Conservation (phyloP, 176 grass and related monocot genomes). For the Alopecurus myosuroides region DNA sequence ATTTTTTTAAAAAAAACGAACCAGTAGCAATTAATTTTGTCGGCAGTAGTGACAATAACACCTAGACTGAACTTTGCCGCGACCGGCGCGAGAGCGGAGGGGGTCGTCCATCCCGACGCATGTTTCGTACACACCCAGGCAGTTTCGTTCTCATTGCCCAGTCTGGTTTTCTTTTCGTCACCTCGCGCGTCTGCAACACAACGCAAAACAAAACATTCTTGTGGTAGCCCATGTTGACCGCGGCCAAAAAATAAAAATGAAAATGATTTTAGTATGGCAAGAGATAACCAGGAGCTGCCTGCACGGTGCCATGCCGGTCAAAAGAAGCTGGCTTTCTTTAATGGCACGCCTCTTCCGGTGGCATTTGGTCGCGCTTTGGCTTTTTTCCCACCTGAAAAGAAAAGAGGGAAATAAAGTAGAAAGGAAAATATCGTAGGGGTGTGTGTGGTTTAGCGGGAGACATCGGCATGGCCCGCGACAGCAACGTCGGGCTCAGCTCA, state of each 20-base stretch:
- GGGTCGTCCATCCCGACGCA: background rate
- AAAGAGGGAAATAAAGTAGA: no score
- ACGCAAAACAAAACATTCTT: background rate
- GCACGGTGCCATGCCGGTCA: slow-evolving; percentile 13
- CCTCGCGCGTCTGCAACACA: background rate
- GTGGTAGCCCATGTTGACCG: background rate
- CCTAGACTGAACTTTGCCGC: background rate
- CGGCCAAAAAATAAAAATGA: no score
- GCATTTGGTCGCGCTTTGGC: slow-evolving; percentile 27
- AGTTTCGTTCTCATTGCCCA: background rate
- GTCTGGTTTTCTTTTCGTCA: background rate
- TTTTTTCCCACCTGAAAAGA: background rate
- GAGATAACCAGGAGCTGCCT: background rate
- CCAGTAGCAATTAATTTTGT: background rate
- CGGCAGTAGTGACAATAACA: background rate
- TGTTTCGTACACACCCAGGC: background rate
- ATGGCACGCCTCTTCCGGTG: slow-evolving; percentile 1
- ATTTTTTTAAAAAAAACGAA: background rate
- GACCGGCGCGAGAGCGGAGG: no score
- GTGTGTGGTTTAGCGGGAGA: background rate
- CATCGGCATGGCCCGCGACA: background rate
- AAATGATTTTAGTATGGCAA: background rate
- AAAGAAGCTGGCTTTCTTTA: slow-evolving; percentile 31
- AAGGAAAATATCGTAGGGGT: background rate
- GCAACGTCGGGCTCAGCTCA: slow-evolving; percentile 1